Conservation (phyloP, 2,329 filamentous ascomycete species). For the Fusarium compactum region DNA sequence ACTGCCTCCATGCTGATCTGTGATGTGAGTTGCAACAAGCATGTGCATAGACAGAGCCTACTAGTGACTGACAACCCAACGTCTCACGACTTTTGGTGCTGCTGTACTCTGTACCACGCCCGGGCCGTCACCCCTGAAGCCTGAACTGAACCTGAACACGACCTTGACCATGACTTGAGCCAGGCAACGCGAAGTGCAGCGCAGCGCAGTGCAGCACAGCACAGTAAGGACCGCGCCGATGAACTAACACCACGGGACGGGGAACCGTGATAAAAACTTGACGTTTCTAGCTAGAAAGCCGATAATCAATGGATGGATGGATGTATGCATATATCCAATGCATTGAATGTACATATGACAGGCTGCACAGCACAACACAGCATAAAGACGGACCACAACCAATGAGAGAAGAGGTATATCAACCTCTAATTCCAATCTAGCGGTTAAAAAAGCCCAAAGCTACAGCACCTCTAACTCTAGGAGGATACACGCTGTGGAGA, state of each 20-base stretch:
- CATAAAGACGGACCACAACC: constrained; percentile 12
- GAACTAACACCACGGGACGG: constrained; percentile 26
- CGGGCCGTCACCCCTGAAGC: constrained; percentile 40
- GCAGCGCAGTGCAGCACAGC: neutral
- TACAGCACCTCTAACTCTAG: neutral
- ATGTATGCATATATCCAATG: constrained; percentile 5
- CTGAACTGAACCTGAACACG: constrained; percentile 10
- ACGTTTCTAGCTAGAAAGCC: constrained; percentile 31
- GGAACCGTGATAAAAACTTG: constrained; percentile 12
- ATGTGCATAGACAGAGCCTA: neutral
- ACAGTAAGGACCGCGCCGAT: constrained; percentile 27
- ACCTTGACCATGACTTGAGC: constrained; percentile 20
- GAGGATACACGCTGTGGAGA: constrained; percentile 8
- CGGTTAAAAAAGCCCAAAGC: constrained; percentile 9
- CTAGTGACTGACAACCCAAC: constrained; percentile 30
- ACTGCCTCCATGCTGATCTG: constrained; percentile 12
- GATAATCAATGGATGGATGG: constrained; percentile 18
- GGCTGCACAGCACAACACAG: constrained; percentile 20
- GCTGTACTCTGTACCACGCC: constrained; percentile 30
- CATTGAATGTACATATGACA: constrained; percentile 34
- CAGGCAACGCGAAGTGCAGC: constrained; percentile 25
- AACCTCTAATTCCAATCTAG: constrained; percentile 16
- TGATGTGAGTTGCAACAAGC: neutral
- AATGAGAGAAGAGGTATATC: constrained; percentile 12
- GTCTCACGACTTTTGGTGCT: constrained; percentile 39